These are phyloP conservation scores for Panus rudis DNA, from an alignment of 768 basidiomycete species.

Conservation along the genomic window DNA sequence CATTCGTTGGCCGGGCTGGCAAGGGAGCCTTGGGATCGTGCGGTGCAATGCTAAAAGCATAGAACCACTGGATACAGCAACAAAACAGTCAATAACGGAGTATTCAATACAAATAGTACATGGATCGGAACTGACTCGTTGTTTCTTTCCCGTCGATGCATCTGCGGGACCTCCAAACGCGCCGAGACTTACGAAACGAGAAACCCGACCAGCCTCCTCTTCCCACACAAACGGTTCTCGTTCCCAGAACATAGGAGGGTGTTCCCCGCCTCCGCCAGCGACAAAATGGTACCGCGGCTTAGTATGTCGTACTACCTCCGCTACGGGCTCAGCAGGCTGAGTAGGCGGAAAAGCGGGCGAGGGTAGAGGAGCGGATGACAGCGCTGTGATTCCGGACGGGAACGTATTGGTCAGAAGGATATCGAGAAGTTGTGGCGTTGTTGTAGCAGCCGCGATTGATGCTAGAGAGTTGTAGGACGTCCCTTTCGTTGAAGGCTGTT, in stretches of 20 bases:
- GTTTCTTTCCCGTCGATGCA: constrained; percentile 54
- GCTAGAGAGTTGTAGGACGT: constrained; percentile 54
- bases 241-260: constrained; percentile 78
- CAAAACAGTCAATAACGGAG: constrained; percentile 3
- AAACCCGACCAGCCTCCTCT: constrained; percentile 56
- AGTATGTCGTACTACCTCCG: constrained; percentile 54
- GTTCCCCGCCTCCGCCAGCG: constrained; percentile 43
- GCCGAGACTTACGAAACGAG: constrained; percentile 82
- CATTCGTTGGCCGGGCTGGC: constrained; percentile 47
- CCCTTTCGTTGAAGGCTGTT: constrained; percentile 22
- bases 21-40: constrained; percentile 31
- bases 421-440: constrained; percentile 64
- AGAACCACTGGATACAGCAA: constrained; percentile 72
- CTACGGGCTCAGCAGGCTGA: constrained; percentile 48
- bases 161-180: constrained; percentile 67
- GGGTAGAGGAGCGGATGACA: constrained; percentile 46
- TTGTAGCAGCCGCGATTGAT: constrained; percentile 53
- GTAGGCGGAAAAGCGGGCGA: constrained; percentile 33
- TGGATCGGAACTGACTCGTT: constrained; percentile 54
- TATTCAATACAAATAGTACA: background rate
- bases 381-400: constrained; percentile 57
- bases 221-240: constrained; percentile 88
- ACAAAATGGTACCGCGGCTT: constrained; percentile 90
- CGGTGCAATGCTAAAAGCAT: constrained; percentile 84
- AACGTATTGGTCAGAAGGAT: constrained; percentile 77